phyloP scores from a whole-genome alignment of 2,329 filamentous ascomycete genomes.

The Neurospora sp. region DNA sequence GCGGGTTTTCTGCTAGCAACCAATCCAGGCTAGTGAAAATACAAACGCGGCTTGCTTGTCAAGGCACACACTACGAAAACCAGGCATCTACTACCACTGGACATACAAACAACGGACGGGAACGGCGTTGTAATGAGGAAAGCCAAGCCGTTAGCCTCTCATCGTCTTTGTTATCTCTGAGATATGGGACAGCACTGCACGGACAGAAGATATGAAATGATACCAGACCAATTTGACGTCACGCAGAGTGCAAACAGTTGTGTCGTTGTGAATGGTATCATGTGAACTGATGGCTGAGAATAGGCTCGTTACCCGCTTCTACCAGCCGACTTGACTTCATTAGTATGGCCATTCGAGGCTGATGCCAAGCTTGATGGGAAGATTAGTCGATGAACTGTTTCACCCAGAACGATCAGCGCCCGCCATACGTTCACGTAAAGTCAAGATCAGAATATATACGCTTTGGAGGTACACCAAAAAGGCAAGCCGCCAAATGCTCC shows the following conservation, averaged over 20 bases:
- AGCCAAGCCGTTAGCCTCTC: not conserved
- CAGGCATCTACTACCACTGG: not conserved
- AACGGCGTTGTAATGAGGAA: not conserved
- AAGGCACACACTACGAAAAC: slow-evolving; percentile 6
- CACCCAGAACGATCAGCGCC: not conserved
- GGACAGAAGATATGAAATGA: not conserved
- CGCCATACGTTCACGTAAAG: not conserved
- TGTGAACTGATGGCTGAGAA: not conserved
- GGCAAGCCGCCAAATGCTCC: not conserved
- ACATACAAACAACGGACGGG: not conserved
- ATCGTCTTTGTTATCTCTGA: not conserved
- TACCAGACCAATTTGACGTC: not conserved
- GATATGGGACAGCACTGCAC: not conserved
- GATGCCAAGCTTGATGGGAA: not conserved
- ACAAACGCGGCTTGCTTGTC: slow-evolving; percentile 19
- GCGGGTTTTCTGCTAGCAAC: slow-evolving; percentile 19
- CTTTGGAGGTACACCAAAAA: not conserved
- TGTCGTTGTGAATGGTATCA: not conserved
- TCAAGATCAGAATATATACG: not conserved
- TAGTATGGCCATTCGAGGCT: not conserved
- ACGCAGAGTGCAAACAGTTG: not conserved
- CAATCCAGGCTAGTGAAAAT: slow-evolving; percentile 18
- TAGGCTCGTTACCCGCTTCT: not conserved
- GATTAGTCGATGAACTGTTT: not conserved
- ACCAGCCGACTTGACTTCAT: not conserved